Base-by-base conservation (phyloP, 192 early-diverging fungal genomes). In the Entrophospora sp. region DNA sequence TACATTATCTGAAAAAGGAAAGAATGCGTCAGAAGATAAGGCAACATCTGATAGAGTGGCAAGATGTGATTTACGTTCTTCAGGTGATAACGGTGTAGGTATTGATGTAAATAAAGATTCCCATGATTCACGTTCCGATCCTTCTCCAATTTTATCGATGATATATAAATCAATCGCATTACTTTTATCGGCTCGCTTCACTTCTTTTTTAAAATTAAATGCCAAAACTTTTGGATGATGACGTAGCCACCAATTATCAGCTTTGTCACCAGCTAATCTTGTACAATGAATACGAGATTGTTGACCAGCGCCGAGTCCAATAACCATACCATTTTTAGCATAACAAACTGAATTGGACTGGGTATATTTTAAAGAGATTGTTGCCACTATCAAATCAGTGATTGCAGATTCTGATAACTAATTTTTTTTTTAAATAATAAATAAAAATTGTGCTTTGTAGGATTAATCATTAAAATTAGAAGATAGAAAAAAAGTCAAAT, bases 311-410 rank as follows among this genome's bases (percentile, higher is more conserved):
- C 96, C 96, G 30, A 98, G 79, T 51, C 95, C 94, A 53, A 96
- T 82, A 9, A 95, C 89, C 89, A 92, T 92, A 55, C 94, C 95
- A 76, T 96, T 89, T 77, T 91, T 91, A 64, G 93, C 94, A 68
- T 95, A 97, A 81, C 93, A 95, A 36, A 98, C 96, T 51, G 94
- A 97, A 85, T 98, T 98, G 69, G 87, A 90, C 81, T 98, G 96
- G 51, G 95, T 96, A 84, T 96, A 97, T 77, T 97, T 98, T 69
- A 97, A 84, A 34, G 94, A 92, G 76, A 98, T 94, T 2, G 93
- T 96, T 4, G 92, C 95, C 43, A 96, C 96, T 34, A 95, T 2
- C 5, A 52, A 52, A 30, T 52, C 49, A 25, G 16, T 52, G 16
- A 52, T 52, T 31, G 30, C 49, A 30, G 49, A 32, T 12, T 52